Evolutionary conservation across 225 moss, liverwort and hornwort species (phyloP).

Genomic region (Pseudisothecium myosuroides): DNA sequence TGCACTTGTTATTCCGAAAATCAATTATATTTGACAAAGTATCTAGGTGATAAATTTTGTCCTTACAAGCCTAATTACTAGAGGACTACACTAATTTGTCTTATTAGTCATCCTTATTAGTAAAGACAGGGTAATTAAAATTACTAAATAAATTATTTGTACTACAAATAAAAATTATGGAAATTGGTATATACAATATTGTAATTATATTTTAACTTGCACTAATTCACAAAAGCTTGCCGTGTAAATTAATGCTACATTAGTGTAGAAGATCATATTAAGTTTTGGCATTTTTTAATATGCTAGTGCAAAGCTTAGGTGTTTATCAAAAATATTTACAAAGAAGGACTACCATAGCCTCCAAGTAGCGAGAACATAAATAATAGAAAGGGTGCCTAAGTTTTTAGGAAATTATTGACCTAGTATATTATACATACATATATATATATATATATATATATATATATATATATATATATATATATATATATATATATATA

Average conservation of each 20-base stretch:
- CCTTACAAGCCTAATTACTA: accelerated
- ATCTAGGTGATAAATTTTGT: not conserved
- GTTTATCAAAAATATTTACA: not conserved
- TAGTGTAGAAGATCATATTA: not conserved
- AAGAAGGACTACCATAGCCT: not conserved
- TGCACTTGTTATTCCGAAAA: not conserved
- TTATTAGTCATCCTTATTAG: not conserved
- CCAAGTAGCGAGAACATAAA: too few relatives aligned
- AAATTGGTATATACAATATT: not conserved
- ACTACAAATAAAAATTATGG: not conserved
- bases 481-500: too few relatives aligned
- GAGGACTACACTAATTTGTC: not conserved
- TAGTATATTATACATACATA: too few relatives aligned
- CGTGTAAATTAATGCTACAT: not conserved
- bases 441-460: too few relatives aligned
- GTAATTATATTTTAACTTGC: not conserved
- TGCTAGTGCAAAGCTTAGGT: accelerated
- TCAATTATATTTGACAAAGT: not conserved
- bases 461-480: too few relatives aligned
- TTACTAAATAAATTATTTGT: not conserved
- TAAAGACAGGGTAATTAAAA: not conserved
- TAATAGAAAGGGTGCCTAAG: too few relatives aligned
- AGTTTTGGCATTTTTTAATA: too few relatives aligned
- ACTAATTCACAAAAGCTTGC: accelerated
- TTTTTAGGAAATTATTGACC: too few relatives aligned